A percentile compares a stretch with the other conserved stretches of the same genome.
These are phyloP conservation scores for Leishmania amazonensis DNA, from an alignment of 208 protist genomes.

Conservation along the genomic window DNA sequence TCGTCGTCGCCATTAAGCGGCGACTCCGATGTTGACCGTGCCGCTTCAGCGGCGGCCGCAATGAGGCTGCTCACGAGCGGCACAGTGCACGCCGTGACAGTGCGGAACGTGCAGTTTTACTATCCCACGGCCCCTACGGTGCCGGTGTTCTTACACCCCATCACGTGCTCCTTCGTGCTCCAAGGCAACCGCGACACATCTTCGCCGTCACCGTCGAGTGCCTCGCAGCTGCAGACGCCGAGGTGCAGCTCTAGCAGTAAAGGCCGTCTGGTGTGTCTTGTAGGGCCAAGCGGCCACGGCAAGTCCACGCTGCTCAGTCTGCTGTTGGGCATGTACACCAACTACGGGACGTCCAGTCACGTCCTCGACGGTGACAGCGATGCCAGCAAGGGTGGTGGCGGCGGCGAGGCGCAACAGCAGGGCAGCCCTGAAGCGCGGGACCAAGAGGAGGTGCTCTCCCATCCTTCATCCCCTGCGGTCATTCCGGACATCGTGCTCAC, in stretches of 20 bases:
- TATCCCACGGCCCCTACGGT: slow-evolving; percentile 73
- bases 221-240: neutral
- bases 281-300: slow-evolving; percentile 66
- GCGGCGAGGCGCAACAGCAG: neutral
- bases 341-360: slow-evolving; percentile 13
- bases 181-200: slow-evolving; percentile 5
- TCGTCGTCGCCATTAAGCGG: slow-evolving; percentile 7
- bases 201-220: neutral
- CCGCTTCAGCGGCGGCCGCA: slow-evolving; percentile 19
- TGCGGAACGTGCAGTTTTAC: slow-evolving; percentile 53
- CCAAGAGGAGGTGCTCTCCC: neutral
- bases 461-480: neutral
- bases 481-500: slow-evolving; percentile 22
- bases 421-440: neutral
- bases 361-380: neutral
- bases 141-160: slow-evolving; percentile 40
- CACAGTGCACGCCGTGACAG: slow-evolving; percentile 25
- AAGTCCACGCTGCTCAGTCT: slow-evolving; percentile 82
- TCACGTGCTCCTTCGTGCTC: slow-evolving; percentile 25
- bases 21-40: neutral
- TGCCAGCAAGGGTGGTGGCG: neutral
- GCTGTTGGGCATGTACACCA: slow-evolving; percentile 67
- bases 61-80: slow-evolving; percentile 18
- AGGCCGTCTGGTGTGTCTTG: slow-evolving; percentile 62
- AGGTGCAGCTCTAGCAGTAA: slow-evolving; percentile 4